phyloP scores from a whole-genome alignment of 2,329 filamentous ascomycete species.

The Pseudopyricularia javanii region DNA sequence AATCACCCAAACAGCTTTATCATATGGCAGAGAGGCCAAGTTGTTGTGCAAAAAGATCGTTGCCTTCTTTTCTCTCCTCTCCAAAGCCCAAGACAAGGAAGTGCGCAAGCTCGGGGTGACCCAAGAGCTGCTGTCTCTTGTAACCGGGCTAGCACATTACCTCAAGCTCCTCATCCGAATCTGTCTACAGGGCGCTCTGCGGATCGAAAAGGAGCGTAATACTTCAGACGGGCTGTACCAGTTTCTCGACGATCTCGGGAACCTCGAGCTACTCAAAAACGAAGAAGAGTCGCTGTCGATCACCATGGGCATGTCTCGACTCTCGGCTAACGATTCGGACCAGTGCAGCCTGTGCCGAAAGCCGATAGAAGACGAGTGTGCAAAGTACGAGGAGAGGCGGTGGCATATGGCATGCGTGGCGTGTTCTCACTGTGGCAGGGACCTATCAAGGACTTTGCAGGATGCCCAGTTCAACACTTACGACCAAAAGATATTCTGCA shows the following conservation, averaged over 20 bases:
- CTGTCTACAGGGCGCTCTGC: conserved; percentile 84
- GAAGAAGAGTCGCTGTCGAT: conserved; percentile 52
- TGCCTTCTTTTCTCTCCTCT: conserved; percentile 88
- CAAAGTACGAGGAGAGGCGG: conserved; percentile 58
- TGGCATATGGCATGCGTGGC: conserved; percentile 78
- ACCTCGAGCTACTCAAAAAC: conserved; percentile 66
- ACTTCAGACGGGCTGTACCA: conserved; percentile 63
- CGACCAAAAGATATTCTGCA: conserved; percentile 61
- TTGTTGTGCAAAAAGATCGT: conserved; percentile 99
- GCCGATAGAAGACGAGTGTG: conserved; percentile 90
- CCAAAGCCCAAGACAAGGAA: conserved; percentile 88
- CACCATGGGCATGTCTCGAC: conserved; percentile 49
- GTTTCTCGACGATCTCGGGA: conserved; percentile 73
- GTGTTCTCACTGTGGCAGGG: conserved; percentile 53
- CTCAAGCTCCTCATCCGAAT: conserved; percentile 95
- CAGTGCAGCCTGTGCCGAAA: conserved; percentile 72
- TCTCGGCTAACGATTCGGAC: conserved; percentile 69
- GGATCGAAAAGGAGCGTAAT: conserved; percentile 73
- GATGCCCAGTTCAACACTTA: conserved; percentile 60
- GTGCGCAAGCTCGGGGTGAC: conserved; percentile 87
- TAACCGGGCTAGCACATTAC: conserved; percentile 93
- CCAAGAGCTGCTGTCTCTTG: conserved; percentile 92
- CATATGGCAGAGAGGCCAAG: conserved; percentile 93
- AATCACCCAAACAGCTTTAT: conserved; percentile 45
- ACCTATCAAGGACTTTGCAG: conserved; percentile 56